A percentile compares a stretch with the other conserved stretches of the same genome.
phyloP scores from a whole-genome alignment of 257 asterid species.

The Solanum phureja region DNA sequence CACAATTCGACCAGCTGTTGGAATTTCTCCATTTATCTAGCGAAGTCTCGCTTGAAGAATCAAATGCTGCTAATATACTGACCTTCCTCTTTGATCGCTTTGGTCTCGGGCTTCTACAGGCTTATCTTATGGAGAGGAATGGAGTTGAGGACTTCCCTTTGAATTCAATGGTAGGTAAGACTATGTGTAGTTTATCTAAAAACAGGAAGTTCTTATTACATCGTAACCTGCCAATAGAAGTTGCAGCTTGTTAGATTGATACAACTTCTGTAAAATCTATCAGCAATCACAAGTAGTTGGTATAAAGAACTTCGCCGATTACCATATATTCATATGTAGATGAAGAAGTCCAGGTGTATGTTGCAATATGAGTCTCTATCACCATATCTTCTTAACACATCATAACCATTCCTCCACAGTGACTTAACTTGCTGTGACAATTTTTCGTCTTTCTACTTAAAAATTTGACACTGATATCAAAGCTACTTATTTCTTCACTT shows the following conservation, averaged over 20 bases:
- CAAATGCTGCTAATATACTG: slow-evolving; percentile 52
- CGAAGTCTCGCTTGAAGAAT: slow-evolving; percentile 45
- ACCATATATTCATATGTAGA: too few relatives aligned
- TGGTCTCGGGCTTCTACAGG: slow-evolving; percentile 55
- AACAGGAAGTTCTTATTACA: neutral
- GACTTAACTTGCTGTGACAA: too few relatives aligned
- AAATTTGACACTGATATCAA: too few relatives aligned
- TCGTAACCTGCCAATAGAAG: neutral
- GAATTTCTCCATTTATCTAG: slow-evolving; percentile 57
- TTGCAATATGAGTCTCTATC: too few relatives aligned
- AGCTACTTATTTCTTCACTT: too few relatives aligned
- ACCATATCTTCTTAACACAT: too few relatives aligned
- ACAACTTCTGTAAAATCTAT: neutral
- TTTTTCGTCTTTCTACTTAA: too few relatives aligned
- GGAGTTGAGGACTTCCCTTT: slow-evolving; percentile 52
- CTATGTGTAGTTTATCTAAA: slow-evolving; percentile 15
- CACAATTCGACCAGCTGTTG: slow-evolving; percentile 60
- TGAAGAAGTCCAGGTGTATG: too few relatives aligned
- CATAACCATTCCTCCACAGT: too few relatives aligned
- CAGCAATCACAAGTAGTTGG: neutral
- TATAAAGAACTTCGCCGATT: too few relatives aligned
- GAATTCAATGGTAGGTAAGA: slow-evolving; percentile 93
- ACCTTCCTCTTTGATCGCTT: slow-evolving; percentile 60
- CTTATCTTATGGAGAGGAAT: slow-evolving; percentile 43
- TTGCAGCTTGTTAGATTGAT: neutral